Evolutionary conservation across 192 early-diverging fungal species (phyloP).

Genomic region (Pilobolus umbonatus): DNA sequence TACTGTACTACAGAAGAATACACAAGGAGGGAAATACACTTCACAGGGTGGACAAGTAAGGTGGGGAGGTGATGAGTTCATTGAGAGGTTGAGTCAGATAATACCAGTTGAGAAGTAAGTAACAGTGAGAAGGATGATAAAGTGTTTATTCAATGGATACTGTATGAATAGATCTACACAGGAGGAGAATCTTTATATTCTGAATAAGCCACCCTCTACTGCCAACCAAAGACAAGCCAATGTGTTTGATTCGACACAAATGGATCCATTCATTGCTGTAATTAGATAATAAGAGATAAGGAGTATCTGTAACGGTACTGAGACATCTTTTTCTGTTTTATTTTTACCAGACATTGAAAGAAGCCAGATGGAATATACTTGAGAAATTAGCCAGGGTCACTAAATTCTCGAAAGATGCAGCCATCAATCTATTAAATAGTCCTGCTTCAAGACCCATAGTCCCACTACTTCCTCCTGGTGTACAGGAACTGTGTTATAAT

Average conservation of each 20-base stretch:
- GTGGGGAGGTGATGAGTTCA: slow-evolving; percentile 70
- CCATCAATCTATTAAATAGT: slow-evolving; percentile 44
- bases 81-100: slow-evolving; percentile 45
- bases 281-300: background rate
- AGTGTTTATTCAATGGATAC: no score
- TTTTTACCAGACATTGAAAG: slow-evolving; percentile 53
- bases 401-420: slow-evolving; percentile 61
- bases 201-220: slow-evolving; percentile 1
- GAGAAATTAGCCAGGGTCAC: slow-evolving; percentile 76
- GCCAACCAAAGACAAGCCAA: slow-evolving; percentile 12
- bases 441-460: slow-evolving; percentile 51
- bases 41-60: slow-evolving; percentile 32
- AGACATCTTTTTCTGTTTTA: background rate
- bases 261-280: slow-evolving; percentile 39
- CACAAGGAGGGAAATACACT: slow-evolving; percentile 11
- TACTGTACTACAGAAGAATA: slow-evolving; percentile 9
- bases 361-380: slow-evolving; percentile 67
- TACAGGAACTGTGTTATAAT: slow-evolving; percentile 49
- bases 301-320: background rate
- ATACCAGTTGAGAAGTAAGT: slow-evolving; percentile 35
- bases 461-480: slow-evolving; percentile 43
- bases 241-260: slow-evolving; percentile 30
- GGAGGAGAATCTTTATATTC: no score
- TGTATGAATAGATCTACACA: no score
- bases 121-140: no score